phyloP scores from a whole-genome alignment of 2,329 filamentous ascomycete genomes.

The Fonsecaea multimorphosa region DNA sequence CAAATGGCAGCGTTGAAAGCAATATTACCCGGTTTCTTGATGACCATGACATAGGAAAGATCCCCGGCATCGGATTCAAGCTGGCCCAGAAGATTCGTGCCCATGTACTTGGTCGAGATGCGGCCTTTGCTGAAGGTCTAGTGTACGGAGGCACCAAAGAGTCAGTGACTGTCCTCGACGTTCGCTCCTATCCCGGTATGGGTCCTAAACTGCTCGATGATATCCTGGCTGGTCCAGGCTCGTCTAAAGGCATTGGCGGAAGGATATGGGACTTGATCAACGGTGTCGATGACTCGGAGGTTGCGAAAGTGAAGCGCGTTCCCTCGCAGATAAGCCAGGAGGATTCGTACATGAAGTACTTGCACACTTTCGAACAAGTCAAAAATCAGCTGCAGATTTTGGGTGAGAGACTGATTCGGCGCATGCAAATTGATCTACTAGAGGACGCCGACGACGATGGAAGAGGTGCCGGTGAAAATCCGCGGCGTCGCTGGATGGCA shows the following conservation, averaged over 20 bases:
- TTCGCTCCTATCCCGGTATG: slow-evolving; percentile 68
- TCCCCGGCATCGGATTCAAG: slow-evolving; percentile 86
- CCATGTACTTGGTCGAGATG: slow-evolving; percentile 59
- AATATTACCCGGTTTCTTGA: slow-evolving; percentile 76
- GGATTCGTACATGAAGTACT: slow-evolving; percentile 76
- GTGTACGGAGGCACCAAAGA: slow-evolving; percentile 60
- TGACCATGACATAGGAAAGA: slow-evolving; percentile 73
- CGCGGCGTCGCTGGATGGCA: slow-evolving; percentile 68
- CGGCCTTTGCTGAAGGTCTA: slow-evolving; percentile 52
- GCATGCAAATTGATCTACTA: slow-evolving; percentile 79
- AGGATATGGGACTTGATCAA: slow-evolving; percentile 81
- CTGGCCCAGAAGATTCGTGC: slow-evolving; percentile 71
- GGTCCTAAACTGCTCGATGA: slow-evolving; percentile 69
- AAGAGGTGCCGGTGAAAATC: slow-evolving; percentile 22
- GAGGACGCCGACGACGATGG: slow-evolving; percentile 54
- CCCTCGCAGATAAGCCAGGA: slow-evolving; percentile 94
- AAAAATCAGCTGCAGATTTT: slow-evolving; percentile 72
- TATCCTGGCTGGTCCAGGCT: slow-evolving; percentile 72
- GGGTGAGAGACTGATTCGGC: slow-evolving; percentile 71
- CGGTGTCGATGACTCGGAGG: slow-evolving; percentile 76
- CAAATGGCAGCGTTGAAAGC: slow-evolving; percentile 42
- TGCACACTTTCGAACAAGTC: slow-evolving; percentile 70
- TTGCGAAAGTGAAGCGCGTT: slow-evolving; percentile 72
- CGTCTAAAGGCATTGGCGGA: slow-evolving; percentile 71
- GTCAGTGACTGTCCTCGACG: slow-evolving; percentile 67